Evolutionary conservation across 805 yeast genomes (phyloP), one percentile per base, ranked within the genome.

Genomic region (Wickerhamia fluorescens): DNA sequence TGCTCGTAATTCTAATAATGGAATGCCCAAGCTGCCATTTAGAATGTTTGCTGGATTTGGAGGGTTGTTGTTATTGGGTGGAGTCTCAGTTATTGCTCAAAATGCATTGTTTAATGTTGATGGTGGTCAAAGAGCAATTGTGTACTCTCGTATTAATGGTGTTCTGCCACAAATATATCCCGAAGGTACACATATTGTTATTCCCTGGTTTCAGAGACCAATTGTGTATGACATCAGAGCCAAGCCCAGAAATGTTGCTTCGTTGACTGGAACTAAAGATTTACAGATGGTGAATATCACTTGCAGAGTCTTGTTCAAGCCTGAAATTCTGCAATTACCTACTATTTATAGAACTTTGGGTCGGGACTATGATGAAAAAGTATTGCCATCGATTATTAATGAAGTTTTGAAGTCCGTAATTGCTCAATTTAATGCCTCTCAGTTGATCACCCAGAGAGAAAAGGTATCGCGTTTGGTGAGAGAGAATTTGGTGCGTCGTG

Each of bases 271-370:
- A 42, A 92, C 98, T 14, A 92, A 92, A 64, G 98, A 92, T 61
- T 71, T 92, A 53, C 98, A 92, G 66, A 92, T 92, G 98, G 98
- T 92, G 28, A 92, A 87, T 58, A 89, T 92, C 51, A 89, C 97
- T n/a, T 92, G 98, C 59, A 80, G 98, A 66, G 98, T 92, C 15
- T 72, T 92, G 45, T 81, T 94, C 32, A 78, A 88, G 55, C 98
- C 98, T 1, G 80, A 82, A 33, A 71, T 86, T 16, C 56, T 59
- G 29, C 75, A 86, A 29, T 68, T 92, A 42, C 95, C 97, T 15
- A 69, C 68, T 8, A 84, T 92, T 41, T 92, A 74, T 65, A 78
- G 97, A 52, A 92, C 98, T 2, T 67, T 92, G 44, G 98, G 98
- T 29, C 70, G 68, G 30, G 97, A 92, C 56, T 92, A 89, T 59